Percentiles rank a stretch among this genome's conserved stretches.
phyloP scores from a whole-genome alignment of 2,329 filamentous ascomycete species.

The Botrytis sinoallii region DNA sequence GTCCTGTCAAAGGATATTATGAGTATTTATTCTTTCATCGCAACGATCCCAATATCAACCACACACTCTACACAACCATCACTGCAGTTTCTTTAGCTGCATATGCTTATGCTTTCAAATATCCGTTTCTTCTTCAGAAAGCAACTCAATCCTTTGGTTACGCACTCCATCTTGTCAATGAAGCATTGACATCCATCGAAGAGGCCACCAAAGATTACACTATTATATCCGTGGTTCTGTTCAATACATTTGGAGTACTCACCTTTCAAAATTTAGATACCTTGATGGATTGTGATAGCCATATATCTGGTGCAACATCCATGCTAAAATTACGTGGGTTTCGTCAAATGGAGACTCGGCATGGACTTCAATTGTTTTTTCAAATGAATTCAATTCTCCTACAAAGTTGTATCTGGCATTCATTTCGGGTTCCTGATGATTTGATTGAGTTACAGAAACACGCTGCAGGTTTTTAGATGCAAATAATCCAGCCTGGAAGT shows the following conservation, averaged over 20 bases:
- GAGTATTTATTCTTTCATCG: not conserved
- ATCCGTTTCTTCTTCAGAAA: not conserved
- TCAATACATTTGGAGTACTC: not conserved
- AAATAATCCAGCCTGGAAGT: not conserved
- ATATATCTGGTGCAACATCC: not conserved
- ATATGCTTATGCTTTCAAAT: not conserved
- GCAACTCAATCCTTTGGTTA: not conserved
- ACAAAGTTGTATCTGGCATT: not conserved
- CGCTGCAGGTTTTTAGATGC: not conserved
- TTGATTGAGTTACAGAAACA: not conserved
- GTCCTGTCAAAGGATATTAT: not conserved
- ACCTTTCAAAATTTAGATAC: not conserved
- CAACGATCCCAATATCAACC: not conserved
- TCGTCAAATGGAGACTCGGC: not conserved
- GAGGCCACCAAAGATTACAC: not conserved
- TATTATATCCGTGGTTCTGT: not conserved
- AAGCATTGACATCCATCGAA: not conserved
- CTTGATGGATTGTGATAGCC: not conserved
- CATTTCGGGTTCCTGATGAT: not conserved
- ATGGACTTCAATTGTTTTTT: not conserved
- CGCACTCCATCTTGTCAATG: not conserved
- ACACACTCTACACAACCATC: not conserved
- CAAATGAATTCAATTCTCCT: not conserved
- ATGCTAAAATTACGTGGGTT: not conserved
- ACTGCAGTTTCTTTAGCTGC: not conserved